Conservation (phyloP, 345 rosid genomes). For the Salix udensis region DNA sequence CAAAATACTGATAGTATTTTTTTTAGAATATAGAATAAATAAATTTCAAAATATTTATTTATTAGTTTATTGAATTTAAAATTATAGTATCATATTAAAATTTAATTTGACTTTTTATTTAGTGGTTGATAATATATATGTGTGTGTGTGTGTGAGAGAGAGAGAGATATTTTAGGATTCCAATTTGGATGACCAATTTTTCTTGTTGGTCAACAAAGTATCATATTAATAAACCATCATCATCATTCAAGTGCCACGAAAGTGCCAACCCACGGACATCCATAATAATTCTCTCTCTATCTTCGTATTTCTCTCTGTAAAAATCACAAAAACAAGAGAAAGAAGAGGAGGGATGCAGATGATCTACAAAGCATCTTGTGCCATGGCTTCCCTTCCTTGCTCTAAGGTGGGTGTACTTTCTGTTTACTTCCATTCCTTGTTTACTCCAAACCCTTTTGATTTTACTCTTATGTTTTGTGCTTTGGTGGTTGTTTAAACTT, state of each 20-base stretch:
- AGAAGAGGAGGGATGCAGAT: constrained; percentile 45
- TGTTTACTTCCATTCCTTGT: neutral
- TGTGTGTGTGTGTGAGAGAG: no score
- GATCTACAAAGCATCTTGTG: constrained; percentile 72
- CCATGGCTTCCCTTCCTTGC: constrained; percentile 71
- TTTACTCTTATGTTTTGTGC: neutral
- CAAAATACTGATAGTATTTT: no score
- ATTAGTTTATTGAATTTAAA: no score
- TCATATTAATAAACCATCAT: neutral
- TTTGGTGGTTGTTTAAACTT: neutral
- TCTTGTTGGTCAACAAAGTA: neutral
- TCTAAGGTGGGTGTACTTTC: constrained; percentile 43
- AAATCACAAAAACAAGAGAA: constrained; percentile 1
- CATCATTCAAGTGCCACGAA: constrained; percentile 15
- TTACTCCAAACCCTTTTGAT: no score
- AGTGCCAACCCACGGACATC: constrained; percentile 21
- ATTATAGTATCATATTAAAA: no score
- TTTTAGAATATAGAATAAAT: no score
- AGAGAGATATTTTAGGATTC: neutral
- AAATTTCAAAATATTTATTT: no score
- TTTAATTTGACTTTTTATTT: no score
- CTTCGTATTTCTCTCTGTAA: constrained; percentile 4
- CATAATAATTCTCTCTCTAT: neutral
- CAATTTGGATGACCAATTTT: neutral
- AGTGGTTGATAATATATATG: no score